These are phyloP conservation scores for Phoma sp. DNA, from an alignment of 2,329 filamentous ascomycete genomes.

Conservation along the genomic window DNA sequence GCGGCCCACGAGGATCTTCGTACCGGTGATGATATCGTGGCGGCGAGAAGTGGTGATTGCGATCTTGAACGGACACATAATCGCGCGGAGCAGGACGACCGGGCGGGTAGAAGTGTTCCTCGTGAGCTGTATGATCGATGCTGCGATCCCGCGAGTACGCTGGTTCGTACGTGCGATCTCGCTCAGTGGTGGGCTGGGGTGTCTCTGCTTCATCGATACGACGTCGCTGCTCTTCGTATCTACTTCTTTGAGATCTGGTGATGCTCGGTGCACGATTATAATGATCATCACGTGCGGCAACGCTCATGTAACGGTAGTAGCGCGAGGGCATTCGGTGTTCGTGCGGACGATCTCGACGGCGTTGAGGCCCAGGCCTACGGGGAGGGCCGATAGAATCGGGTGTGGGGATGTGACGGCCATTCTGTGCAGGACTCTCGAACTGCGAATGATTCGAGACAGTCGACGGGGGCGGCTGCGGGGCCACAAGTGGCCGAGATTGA, in stretches of 20 bases:
- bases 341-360: slow-evolving; percentile 41
- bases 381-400: slow-evolving; percentile 31
- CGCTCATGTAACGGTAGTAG: slow-evolving; percentile 46
- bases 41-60: slow-evolving; percentile 36
- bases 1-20: slow-evolving; percentile 31
- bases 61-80: slow-evolving; percentile 45
- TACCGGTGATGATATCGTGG: slow-evolving; percentile 36
- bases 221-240: slow-evolving; percentile 46
- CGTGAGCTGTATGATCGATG: slow-evolving; percentile 35
- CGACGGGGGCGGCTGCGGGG: slow-evolving; percentile 34
- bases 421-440: slow-evolving; percentile 29
- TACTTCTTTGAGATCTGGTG: slow-evolving; percentile 42
- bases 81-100: slow-evolving; percentile 32
- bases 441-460: slow-evolving; percentile 43
- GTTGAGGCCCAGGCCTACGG: slow-evolving; percentile 36
- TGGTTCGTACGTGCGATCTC: slow-evolving; percentile 29
- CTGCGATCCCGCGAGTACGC: slow-evolving; percentile 43
- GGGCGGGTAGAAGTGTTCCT: slow-evolving; percentile 32
- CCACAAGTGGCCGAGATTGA: slow-evolving; percentile 21
- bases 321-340: slow-evolving; percentile 42
- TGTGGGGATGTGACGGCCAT: slow-evolving; percentile 34
- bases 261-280: slow-evolving; percentile 44
- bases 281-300: slow-evolving; percentile 42
- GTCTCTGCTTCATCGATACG: slow-evolving; percentile 46
- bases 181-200: slow-evolving; percentile 39